A percentile compares a stretch with the other conserved stretches of the same genome.
Evolutionary conservation across 108 stramenopile genomes (phyloP).

Genomic region (Cyclotella distinguenda): DNA sequence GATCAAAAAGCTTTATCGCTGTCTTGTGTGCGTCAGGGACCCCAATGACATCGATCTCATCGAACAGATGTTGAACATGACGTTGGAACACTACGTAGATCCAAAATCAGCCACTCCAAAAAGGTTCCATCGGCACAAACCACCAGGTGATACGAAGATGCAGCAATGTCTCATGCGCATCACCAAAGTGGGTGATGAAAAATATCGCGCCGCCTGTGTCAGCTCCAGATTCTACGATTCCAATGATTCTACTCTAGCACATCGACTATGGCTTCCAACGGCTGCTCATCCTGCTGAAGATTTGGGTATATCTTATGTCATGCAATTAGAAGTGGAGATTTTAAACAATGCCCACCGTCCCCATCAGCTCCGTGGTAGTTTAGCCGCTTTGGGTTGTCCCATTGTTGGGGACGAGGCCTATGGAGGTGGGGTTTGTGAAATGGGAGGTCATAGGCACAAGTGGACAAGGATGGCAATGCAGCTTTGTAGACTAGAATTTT

Average conservation of each 20-base stretch:
- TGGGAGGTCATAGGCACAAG: conserved; percentile 33
- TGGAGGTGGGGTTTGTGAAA: conserved; percentile 41
- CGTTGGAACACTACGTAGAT: conserved; percentile 43
- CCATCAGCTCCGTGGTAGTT: conserved; percentile 54
- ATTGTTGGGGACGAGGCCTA: conserved; percentile 50
- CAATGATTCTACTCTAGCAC: conserved; percentile 37
- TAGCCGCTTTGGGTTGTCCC: conserved; percentile 51
- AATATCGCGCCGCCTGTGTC: conserved; percentile 46
- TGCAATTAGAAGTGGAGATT: conserved; percentile 49
- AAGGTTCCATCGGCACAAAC: conserved; percentile 40
- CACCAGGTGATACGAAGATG: conserved; percentile 23
- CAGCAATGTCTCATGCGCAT: conserved; percentile 46
- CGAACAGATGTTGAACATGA: conserved; percentile 28
- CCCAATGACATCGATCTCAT: conserved; percentile 42
- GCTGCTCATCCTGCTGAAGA: conserved; percentile 27
- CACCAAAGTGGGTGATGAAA: conserved; percentile 26
- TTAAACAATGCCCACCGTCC: conserved; percentile 33
- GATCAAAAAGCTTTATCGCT: conserved; percentile 39
- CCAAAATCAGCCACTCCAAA: conserved; percentile 42
- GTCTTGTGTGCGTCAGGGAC: conserved; percentile 48
- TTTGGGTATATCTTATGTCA: conserved; percentile 35
- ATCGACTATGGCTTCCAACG: conserved; percentile 41
- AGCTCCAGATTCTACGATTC: conserved; percentile 38
- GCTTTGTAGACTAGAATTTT: conserved; percentile 40
- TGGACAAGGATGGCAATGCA: conserved; percentile 48